Percentiles rank a stretch among this genome's conserved stretches.
These are phyloP conservation scores for Hymenoscyphus fructigenus DNA, from an alignment of 2,329 filamentous ascomycete species.

Conservation along the genomic window DNA sequence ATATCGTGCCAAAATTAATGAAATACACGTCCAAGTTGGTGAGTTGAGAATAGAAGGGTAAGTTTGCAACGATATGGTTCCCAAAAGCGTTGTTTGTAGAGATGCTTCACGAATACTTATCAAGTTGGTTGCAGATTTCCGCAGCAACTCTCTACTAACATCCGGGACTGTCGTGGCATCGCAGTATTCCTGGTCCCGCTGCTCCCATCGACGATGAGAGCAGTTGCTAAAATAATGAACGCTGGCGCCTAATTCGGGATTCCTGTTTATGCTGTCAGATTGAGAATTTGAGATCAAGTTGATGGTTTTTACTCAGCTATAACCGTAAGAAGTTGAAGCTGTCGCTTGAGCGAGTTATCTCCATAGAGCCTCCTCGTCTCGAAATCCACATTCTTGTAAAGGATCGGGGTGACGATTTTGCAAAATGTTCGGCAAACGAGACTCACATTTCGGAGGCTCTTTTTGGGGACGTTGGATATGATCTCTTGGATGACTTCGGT, in stretches of 20 bases:
- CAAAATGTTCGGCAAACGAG: background rate
- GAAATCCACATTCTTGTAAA: background rate
- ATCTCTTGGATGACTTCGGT: background rate
- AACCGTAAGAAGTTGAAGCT: background rate
- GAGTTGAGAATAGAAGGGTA: background rate
- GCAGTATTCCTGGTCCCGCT: background rate
- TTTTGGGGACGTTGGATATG: background rate
- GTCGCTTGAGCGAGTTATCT: background rate
- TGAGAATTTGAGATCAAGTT: background rate
- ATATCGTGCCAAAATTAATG: background rate
- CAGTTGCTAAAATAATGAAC: background rate
- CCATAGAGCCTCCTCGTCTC: background rate
- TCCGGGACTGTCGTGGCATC: background rate
- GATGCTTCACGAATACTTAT: background rate
- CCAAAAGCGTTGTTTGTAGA: background rate
- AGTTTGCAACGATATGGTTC: conserved; percentile 1
- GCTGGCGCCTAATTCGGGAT: background rate
- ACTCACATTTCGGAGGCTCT: background rate
- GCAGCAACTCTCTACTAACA: background rate
- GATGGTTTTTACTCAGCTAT: background rate
- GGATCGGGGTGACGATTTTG: background rate
- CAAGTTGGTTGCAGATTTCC: background rate
- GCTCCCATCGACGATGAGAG: background rate
- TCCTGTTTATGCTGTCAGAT: background rate
- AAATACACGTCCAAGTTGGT: background rate